Evolutionary conservation across 345 rosid genomes (phyloP).

Genomic region (Salix brachista): DNA sequence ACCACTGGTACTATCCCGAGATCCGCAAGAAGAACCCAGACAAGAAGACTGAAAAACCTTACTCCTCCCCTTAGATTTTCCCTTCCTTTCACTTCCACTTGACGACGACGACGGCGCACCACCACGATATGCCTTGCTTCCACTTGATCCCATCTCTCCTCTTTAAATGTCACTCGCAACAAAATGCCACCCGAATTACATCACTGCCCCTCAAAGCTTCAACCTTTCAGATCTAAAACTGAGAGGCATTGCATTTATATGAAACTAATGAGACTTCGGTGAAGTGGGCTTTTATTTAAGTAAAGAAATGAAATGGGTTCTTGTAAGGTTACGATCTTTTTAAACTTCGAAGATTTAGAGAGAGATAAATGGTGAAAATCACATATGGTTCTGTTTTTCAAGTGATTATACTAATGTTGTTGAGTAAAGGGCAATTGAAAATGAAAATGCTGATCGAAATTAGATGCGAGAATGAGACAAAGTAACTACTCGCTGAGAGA

Average conservation of each 20-base stretch:
- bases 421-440: not conserved
- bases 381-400: not conserved
- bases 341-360: constrained; percentile 2
- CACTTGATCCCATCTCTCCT: constrained; percentile 64
- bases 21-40: constrained; percentile 60
- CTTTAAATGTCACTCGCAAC: not conserved
- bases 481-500: constrained; percentile 17
- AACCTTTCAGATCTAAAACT: not conserved
- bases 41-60: constrained; percentile 62
- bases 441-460: not conserved
- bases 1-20: constrained; percentile 34
- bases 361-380: not conserved
- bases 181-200: constrained; percentile 11
- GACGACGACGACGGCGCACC: constrained; percentile 25
- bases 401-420: not conserved
- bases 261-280: not conserved
- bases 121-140: constrained; percentile 52
- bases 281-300: not conserved
- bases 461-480: constrained; percentile 23
- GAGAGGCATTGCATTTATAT: not conserved
- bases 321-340: not conserved
- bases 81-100: constrained; percentile 30
- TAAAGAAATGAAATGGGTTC: not conserved
- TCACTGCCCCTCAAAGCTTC: not conserved
- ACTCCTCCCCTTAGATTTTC: constrained; percentile 45